These are phyloP conservation scores for Boletus coccyginus DNA, from an alignment of 768 basidiomycete genomes.

Conservation along the genomic window DNA sequence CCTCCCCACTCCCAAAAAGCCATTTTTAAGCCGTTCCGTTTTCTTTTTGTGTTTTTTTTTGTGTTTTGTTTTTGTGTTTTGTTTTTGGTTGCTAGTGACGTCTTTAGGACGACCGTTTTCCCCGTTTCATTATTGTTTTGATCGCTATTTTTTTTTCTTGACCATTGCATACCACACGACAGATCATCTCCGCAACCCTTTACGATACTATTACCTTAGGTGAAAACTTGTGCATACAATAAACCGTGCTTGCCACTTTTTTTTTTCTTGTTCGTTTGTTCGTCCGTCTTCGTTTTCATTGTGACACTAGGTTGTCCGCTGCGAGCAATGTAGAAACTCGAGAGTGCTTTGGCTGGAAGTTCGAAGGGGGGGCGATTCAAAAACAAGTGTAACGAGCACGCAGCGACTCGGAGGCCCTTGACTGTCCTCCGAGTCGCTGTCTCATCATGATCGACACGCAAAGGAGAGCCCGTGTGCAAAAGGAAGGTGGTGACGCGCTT, in stretches of 20 bases:
- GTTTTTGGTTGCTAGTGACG: neutral
- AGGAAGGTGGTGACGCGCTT: too few species aligned
- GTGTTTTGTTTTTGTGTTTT: neutral
- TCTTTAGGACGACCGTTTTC: neutral
- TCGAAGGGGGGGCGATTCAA: too few species aligned
- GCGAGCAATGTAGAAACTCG: too few species aligned
- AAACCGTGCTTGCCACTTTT: neutral
- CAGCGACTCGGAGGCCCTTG: too few species aligned
- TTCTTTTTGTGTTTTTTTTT: neutral
- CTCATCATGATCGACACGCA: too few species aligned
- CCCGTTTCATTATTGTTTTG: neutral
- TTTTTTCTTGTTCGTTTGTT: slow-evolving; percentile 3
- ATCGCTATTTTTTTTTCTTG: neutral
- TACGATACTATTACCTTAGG: slow-evolving; percentile 17
- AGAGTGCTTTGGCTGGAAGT: too few species aligned
- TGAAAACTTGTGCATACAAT: slow-evolving; percentile 17
- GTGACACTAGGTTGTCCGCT: too few species aligned
- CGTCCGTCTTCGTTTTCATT: neutral
- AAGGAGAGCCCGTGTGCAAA: too few species aligned
- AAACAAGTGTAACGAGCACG: too few species aligned
- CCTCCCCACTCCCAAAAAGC: neutral
- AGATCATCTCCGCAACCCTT: slow-evolving; percentile 2
- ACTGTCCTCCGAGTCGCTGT: too few species aligned
- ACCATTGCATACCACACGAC: slow-evolving; percentile 8
- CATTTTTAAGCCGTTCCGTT: too few species aligned